Base-by-base conservation (phyloP, 768 basidiomycete species). In the Russula foetens region DNA sequence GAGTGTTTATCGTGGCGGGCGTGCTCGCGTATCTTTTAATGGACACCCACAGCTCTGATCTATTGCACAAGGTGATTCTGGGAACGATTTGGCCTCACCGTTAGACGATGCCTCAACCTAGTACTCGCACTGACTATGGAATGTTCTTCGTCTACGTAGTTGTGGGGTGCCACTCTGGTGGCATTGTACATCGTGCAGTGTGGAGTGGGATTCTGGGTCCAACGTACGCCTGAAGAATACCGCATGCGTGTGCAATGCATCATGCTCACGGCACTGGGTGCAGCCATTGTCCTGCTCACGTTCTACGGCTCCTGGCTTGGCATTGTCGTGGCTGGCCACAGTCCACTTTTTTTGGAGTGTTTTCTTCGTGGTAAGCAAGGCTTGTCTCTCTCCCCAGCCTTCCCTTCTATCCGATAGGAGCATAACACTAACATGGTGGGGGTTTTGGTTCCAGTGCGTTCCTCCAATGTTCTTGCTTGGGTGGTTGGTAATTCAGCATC, bases 1-100 rank as follows among this genome's bases (percentile, higher is more conserved):
- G 62, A 12, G 29, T 23, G 0, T 31, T 14, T 29, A 55, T 63
- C 39, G 33, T 23, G 1, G 57, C 46, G 9, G 62, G 62, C 21
- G 35, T 54, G 39, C 31, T 63, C 19, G 53, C 62, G 3, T 62
- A 62, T 15, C 45, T 52, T n/a, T 53, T 62, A 35, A 62, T 51
- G 28, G 50, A 58, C 26, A 7, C 1, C 35, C 21, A 53, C 15
- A 24, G 38, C 26, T 52, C 55, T 11, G 44, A 8, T 17, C 14
- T 1, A 2, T 21, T 45, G 17, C 60, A 62, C 55, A 51, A 53
- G 45, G 60, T 58, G 14, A 23, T 47, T 14, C 24, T 21, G n/a
- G 19, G 41, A 44, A 6, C 1, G 15, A 3, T 41, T 33, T 33
- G 31, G 5, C 11, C 31, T 5, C 6, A 33, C 31, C 6, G 11